A percentile compares a stretch with the other conserved stretches of the same genome.
Evolutionary conservation across 1,284 basidiomycete species (phyloP).

Genomic region (Earliella scabrosa): DNA sequence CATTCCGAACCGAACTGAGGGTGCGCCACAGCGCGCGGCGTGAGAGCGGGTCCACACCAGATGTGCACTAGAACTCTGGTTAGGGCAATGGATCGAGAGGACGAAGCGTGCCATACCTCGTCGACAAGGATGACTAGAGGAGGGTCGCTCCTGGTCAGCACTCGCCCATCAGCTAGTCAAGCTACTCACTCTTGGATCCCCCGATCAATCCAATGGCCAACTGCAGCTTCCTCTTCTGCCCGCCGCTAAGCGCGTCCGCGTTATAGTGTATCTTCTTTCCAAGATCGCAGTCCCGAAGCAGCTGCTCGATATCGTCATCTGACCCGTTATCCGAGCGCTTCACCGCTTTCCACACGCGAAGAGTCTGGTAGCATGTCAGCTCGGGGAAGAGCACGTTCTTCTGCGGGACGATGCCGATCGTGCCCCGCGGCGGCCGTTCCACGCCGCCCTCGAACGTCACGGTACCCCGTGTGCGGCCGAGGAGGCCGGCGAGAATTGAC

Average conservation of each 20-base stretch:
- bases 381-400: slow-evolving; percentile 85
- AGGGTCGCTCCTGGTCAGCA: neutral
- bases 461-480: slow-evolving; percentile 60
- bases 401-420: slow-evolving; percentile 79
- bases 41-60: slow-evolving; percentile 81
- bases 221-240: slow-evolving; percentile 84
- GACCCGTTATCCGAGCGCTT: slow-evolving; percentile 60
- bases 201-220: slow-evolving; percentile 79
- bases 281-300: slow-evolving; percentile 75
- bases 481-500: slow-evolving; percentile 67
- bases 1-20: slow-evolving; percentile 65
- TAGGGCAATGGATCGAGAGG: too few species aligned
- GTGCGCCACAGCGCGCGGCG: slow-evolving; percentile 80
- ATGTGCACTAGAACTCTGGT: slow-evolving; percentile 71
- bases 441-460: slow-evolving; percentile 66
- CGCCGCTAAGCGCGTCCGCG: slow-evolving; percentile 71
- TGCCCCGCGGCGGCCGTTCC: slow-evolving; percentile 57
- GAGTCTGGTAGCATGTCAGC: slow-evolving; percentile 73
- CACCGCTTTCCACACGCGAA: slow-evolving; percentile 74
- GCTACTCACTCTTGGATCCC: slow-evolving; percentile 61
- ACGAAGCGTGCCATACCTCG: slow-evolving; percentile 46
- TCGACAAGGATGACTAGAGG: slow-evolving; percentile 71
- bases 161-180: neutral
- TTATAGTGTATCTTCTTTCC: slow-evolving; percentile 68
- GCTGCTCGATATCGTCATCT: slow-evolving; percentile 61